phyloP scores from a whole-genome alignment of 345 rosid species.

The Pseudoturritis turrita region DNA sequence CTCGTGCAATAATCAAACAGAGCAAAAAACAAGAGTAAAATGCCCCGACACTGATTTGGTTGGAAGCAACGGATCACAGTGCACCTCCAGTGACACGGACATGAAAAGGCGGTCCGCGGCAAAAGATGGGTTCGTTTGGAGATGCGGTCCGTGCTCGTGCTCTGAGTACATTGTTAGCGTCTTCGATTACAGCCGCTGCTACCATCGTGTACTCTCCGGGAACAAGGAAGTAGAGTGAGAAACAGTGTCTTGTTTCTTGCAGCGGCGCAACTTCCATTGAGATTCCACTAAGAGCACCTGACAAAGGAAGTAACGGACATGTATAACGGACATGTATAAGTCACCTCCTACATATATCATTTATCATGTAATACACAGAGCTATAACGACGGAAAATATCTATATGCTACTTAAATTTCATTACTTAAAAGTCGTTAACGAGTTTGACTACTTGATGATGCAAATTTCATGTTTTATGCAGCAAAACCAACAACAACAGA shows the following conservation, averaged over 20 bases:
- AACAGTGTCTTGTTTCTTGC: slow-evolving; percentile 63
- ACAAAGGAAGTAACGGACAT: background rate
- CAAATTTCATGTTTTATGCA: background rate
- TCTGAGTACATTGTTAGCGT: slow-evolving; percentile 78
- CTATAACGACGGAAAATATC: background rate
- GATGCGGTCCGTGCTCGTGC: slow-evolving; percentile 71
- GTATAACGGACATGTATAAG: background rate
- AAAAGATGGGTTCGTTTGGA: slow-evolving; percentile 81
- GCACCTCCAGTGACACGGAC: slow-evolving; percentile 66
- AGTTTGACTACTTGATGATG: background rate
- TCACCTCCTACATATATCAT: background rate
- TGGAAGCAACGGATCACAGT: slow-evolving; percentile 16
- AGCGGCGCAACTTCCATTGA: slow-evolving; percentile 73
- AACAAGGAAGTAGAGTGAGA: slow-evolving; percentile 82
- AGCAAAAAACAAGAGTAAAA: background rate
- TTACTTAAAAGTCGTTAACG: background rate
- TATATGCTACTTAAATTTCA: background rate
- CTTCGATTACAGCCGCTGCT: slow-evolving; percentile 84
- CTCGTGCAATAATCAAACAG: background rate
- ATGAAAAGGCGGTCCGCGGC: slow-evolving; percentile 93
- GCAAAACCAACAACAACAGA: background rate
- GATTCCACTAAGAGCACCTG: slow-evolving; percentile 80
- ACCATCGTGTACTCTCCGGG: slow-evolving; percentile 91
- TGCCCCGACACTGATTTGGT: background rate
- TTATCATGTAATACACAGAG: background rate